Percentiles rank a stretch among this genome's conserved stretches.
phyloP scores from a whole-genome alignment of 345 rosid species.

The Moringa oleifera region DNA sequence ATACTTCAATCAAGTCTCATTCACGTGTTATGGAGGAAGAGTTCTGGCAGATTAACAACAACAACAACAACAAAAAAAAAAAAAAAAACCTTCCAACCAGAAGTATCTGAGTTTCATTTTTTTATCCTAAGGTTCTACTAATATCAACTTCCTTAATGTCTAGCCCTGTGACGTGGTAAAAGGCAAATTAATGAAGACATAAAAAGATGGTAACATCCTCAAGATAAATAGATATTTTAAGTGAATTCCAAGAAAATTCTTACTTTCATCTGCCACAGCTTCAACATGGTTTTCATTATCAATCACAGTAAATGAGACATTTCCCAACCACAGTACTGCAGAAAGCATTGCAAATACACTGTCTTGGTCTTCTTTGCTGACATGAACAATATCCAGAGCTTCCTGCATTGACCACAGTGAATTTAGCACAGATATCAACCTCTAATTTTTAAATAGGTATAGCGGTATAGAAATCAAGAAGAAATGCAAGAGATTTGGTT shows the following conservation, averaged over 20 bases:
- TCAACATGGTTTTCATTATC: slow-evolving; percentile 98
- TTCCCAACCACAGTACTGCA: slow-evolving; percentile 97
- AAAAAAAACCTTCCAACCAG: no score
- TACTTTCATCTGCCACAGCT: slow-evolving; percentile 78
- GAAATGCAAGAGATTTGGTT: slow-evolving; percentile 8
- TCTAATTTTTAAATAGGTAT: background rate
- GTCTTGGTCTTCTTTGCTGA: slow-evolving; percentile 93
- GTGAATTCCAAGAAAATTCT: slow-evolving; percentile 23
- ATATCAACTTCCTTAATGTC: background rate
- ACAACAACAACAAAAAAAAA: no score
- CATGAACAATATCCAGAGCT: slow-evolving; percentile 94
- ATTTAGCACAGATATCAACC: slow-evolving; percentile 8
- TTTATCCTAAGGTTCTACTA: background rate
- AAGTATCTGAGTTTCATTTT: background rate
- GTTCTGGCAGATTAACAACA: background rate
- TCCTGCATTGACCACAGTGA: slow-evolving; percentile 48
- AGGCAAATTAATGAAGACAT: background rate
- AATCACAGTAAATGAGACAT: slow-evolving; percentile 61
- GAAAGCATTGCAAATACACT: slow-evolving; percentile 94
- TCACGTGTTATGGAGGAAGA: background rate
- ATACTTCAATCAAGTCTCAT: no score
- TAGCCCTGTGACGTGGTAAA: background rate
- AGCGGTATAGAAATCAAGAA: background rate
- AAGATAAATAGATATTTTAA: background rate
- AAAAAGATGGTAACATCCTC: slow-evolving; percentile 5